phyloP scores from a whole-genome alignment of 2,329 filamentous ascomycete genomes.

The Fusarium nygamai region DNA sequence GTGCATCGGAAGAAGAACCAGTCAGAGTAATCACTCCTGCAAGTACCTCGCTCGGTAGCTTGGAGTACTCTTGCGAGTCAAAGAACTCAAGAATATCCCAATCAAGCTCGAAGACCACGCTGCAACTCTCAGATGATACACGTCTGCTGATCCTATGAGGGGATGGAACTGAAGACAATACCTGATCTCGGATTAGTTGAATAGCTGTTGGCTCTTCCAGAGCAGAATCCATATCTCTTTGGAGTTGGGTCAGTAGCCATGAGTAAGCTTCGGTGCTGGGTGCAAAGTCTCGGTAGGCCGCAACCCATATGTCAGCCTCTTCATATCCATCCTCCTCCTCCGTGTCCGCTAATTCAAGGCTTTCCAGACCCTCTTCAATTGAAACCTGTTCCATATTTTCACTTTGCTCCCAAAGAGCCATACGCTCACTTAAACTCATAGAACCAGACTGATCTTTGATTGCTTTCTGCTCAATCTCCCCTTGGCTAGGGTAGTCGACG shows the following conservation, averaged over 20 bases:
- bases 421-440: background rate
- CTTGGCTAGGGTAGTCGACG: background rate
- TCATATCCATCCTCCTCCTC: background rate
- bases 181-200: background rate
- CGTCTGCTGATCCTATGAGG: background rate
- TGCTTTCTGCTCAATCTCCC: background rate
- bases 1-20: background rate
- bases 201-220: background rate
- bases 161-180: background rate
- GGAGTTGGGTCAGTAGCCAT: background rate
- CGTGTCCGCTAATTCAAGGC: background rate
- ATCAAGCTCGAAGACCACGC: background rate
- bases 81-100: background rate
- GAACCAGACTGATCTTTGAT: background rate
- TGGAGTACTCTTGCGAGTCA: background rate
- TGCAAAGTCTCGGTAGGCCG: background rate
- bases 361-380: background rate
- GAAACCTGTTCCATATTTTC: fast-evolving
- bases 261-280: background rate
- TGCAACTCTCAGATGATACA: background rate
- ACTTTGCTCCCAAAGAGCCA: background rate
- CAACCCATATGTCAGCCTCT: background rate
- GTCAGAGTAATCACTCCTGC: background rate
- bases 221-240: background rate
- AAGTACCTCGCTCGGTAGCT: background rate